These are phyloP conservation scores for Lactuca sativa DNA, from an alignment of 129 eudicot species.

Conservation along the genomic window DNA sequence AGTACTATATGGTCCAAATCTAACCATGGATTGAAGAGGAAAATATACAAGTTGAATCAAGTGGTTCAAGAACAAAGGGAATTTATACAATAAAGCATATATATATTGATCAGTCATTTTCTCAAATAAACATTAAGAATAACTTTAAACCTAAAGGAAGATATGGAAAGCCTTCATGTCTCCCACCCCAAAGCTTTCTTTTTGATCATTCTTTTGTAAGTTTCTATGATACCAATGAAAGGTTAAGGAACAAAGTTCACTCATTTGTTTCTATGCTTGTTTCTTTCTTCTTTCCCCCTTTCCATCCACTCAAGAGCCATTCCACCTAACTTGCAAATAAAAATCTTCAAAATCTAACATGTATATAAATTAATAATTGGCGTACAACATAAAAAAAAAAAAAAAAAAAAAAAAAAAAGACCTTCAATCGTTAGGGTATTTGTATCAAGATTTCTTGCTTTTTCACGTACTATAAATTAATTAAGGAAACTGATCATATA, in stretches of 20 bases:
- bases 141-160: conserved; percentile 35
- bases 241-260: conserved; percentile 13
- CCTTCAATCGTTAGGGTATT: neutral
- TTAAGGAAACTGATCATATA: no score
- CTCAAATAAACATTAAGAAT: conserved; percentile 31
- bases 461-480: neutral
- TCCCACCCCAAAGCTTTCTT: conserved; percentile 24
- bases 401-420: no score
- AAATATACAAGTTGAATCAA: conserved; percentile 13
- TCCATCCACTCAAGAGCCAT: conserved; percentile 3
- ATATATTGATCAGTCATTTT: conserved; percentile 35
- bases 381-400: neutral
- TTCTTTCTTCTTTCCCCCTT: conserved; percentile 23
- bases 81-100: conserved; percentile 20
- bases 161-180: conserved; percentile 22
- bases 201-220: conserved; percentile 24
- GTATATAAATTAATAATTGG: neutral
- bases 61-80: conserved; percentile 31
- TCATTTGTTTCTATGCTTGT: conserved; percentile 21
- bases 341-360: conserved; percentile 3
- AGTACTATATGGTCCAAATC: neutral
- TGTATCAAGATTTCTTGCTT: conserved; percentile 8
- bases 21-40: conserved; percentile 17
- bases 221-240: conserved; percentile 15
- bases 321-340: conserved; percentile 2